Percentiles rank a stretch among this genome's conserved stretches.
Conservation (phyloP, 164 flowering plant genomes). For the Annona cherimola region DNA sequence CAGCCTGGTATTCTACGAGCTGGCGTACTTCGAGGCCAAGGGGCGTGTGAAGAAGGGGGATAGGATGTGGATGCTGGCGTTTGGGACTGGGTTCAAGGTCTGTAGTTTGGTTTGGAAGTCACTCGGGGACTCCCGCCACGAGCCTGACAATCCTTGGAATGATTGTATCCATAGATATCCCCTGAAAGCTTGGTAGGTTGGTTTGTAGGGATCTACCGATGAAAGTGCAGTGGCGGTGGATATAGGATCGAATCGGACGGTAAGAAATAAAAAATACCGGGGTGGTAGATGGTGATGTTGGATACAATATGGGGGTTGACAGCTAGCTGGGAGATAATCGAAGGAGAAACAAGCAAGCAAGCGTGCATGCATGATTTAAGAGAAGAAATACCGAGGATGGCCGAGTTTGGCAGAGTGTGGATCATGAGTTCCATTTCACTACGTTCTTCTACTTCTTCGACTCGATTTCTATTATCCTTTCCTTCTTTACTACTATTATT, state of each 20-base stretch:
- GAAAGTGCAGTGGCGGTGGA: neutral
- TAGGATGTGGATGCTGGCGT: slow-evolving; percentile 53
- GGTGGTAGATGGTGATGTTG: too few relatives aligned
- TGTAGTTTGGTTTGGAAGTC: slow-evolving; percentile 49
- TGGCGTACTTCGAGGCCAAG: slow-evolving; percentile 62
- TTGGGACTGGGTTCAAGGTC: slow-evolving; percentile 68
- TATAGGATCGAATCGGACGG: neutral
- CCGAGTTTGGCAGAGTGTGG: too few relatives aligned
- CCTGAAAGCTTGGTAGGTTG: slow-evolving; percentile 15
- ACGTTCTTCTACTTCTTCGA: neutral
- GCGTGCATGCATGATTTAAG: neutral
- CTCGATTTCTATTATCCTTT: too few relatives aligned
- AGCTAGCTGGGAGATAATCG: neutral
- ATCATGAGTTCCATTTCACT: too few relatives aligned
- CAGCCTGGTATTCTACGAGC: slow-evolving; percentile 55
- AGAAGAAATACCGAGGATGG: too few relatives aligned
- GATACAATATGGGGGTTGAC: too few relatives aligned
- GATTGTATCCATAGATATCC: slow-evolving; percentile 57
- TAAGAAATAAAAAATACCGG: neutral
- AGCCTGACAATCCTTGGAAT: slow-evolving; percentile 50
- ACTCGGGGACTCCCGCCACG: slow-evolving; percentile 25
- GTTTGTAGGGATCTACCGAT: neutral
- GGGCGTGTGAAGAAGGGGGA: slow-evolving; percentile 43
- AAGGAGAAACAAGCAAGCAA: neutral
- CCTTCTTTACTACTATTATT: neutral